Conservation (phyloP, 2,329 filamentous ascomycete species). For the Ophiocordyceps sinensis region DNA sequence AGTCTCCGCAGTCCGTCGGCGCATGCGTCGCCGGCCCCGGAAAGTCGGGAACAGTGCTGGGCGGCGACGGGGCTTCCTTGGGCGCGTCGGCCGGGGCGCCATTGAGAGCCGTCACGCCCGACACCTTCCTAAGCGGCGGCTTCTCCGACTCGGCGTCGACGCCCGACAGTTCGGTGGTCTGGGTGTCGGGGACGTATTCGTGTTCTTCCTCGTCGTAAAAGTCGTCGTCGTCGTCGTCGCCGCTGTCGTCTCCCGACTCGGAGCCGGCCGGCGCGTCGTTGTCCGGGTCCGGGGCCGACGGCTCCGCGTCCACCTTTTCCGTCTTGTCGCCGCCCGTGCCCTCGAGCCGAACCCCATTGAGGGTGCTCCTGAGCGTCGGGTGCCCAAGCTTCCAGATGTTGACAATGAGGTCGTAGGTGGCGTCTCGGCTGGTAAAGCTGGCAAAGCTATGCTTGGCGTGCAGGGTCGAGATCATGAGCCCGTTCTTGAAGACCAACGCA, state of each 20-base stretch:
- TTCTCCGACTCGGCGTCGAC: constrained; percentile 45
- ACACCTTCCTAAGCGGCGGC: constrained; percentile 55
- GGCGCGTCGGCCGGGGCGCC: constrained; percentile 31
- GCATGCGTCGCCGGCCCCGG: constrained; percentile 72
- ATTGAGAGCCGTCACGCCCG: constrained; percentile 34
- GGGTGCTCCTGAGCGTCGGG: constrained; percentile 75
- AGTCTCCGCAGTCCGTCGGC: constrained; percentile 75
- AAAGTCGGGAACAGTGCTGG: constrained; percentile 46
- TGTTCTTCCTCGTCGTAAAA: constrained; percentile 70
- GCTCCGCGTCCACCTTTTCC: constrained; percentile 55
- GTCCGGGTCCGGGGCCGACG: constrained; percentile 13
- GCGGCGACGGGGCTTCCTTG: constrained; percentile 29
- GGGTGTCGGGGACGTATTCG: constrained; percentile 54
- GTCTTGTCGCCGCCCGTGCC: constrained; percentile 81
- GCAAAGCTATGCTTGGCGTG: constrained; percentile 94
- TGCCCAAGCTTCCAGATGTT: constrained; percentile 98
- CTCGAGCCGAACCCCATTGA: constrained; percentile 76
- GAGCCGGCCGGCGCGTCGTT: constrained; percentile 30
- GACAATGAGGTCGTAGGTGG: constrained; percentile 91
- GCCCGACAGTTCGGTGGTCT: constrained; percentile 22
- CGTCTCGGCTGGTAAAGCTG: constrained; percentile 85
- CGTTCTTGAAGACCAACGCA: constrained; percentile 90
- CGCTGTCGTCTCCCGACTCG: constrained; percentile 46
- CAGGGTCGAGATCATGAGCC: constrained; percentile 88
- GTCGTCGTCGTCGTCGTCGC: constrained; percentile 62